phyloP scores from a whole-genome alignment of 2,329 filamentous ascomycete species.

The Botrytis elliptica region DNA sequence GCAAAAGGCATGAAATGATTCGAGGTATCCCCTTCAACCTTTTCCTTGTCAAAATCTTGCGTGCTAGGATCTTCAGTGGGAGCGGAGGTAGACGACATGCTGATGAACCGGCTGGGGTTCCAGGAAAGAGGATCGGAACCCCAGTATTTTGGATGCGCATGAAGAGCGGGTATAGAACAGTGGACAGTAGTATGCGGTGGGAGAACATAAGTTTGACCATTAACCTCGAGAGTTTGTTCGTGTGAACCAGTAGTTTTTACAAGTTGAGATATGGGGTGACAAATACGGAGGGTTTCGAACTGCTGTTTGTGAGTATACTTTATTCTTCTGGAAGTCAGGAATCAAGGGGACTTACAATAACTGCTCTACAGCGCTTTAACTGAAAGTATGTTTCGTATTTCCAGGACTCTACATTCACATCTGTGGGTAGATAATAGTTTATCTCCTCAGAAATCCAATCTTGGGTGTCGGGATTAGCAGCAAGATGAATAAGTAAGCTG shows the following conservation, averaged over 20 bases:
- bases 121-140: background rate
- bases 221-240: background rate
- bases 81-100: background rate
- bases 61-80: background rate
- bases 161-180: slow-evolving; percentile 6
- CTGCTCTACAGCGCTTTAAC: background rate
- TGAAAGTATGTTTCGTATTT: background rate
- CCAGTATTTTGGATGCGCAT: slow-evolving; percentile 3
- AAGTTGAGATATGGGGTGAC: slow-evolving; percentile 4
- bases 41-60: too few species aligned
- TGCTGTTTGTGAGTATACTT: background rate
- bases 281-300: slow-evolving; percentile 8
- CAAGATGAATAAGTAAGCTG: background rate
- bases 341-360: background rate
- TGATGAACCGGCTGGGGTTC: background rate
- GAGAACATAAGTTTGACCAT: background rate
- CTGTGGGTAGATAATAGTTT: background rate
- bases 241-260: background rate
- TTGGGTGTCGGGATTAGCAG: background rate
- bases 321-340: background rate
- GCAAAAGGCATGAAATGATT: slow-evolving; percentile 1
- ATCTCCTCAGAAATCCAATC: slow-evolving; percentile 10
- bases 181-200: background rate
- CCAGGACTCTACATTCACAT: background rate
- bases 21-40: background rate